These are phyloP conservation scores for Westerdykella aurantiaca DNA, from an alignment of 2,329 filamentous ascomycete species.

Conservation along the genomic window DNA sequence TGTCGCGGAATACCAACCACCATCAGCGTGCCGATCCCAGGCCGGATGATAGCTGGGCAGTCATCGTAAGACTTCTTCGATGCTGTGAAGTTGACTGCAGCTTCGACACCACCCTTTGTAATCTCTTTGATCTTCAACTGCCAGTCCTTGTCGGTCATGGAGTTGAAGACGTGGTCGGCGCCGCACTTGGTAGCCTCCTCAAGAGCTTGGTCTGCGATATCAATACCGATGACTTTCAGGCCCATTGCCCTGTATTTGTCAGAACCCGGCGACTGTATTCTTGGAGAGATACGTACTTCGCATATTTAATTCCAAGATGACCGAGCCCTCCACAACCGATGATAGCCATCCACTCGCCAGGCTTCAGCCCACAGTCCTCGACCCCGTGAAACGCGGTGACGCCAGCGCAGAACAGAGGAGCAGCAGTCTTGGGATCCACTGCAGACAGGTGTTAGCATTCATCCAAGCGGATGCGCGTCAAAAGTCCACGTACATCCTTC, in stretches of 20 bases:
- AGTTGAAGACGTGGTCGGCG: conserved; percentile 29
- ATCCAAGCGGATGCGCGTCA: not conserved
- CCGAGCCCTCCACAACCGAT: conserved; percentile 30
- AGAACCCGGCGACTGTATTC: not conserved
- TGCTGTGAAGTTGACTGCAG: conserved; percentile 29
- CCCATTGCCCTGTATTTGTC: conserved; percentile 20
- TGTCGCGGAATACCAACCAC: conserved; percentile 30
- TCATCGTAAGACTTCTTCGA: conserved; percentile 31
- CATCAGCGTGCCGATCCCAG: conserved; percentile 29
- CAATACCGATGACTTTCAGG: conserved; percentile 27
- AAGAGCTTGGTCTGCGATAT: conserved; percentile 25
- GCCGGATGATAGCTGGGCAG: conserved; percentile 25
- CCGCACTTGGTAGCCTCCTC: conserved; percentile 27
- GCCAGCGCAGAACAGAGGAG: conserved; percentile 29
- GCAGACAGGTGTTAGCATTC: not conserved
- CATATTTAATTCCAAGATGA: conserved; percentile 29
- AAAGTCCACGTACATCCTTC: conserved; percentile 13
- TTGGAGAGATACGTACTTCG: conserved; percentile 14
- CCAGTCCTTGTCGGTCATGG: conserved; percentile 23
- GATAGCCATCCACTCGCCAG: conserved; percentile 26
- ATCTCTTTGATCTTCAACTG: conserved; percentile 25
- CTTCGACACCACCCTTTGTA: conserved; percentile 25
- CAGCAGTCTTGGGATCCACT: conserved; percentile 24
- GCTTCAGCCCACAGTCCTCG: conserved; percentile 21
- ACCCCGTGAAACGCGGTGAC: conserved; percentile 28